Conservation (phyloP, 805 yeast species). For the Saitoella complicata region DNA sequence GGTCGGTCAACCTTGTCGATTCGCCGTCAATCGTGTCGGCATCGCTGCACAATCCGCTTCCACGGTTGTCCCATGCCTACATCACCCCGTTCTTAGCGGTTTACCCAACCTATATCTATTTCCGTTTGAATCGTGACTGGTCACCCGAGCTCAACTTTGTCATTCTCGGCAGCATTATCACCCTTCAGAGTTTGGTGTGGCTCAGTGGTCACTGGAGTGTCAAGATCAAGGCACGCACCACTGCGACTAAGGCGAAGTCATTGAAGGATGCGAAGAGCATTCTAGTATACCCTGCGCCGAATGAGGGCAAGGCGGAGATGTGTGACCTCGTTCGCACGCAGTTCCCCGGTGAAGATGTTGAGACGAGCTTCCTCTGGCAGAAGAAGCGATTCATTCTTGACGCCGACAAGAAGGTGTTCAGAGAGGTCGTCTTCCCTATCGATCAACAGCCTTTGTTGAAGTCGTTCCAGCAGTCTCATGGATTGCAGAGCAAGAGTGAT, state of each 20-base stretch:
- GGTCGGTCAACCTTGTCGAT: too few relatives aligned
- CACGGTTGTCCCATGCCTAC: slow-evolving; percentile 49
- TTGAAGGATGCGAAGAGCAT: slow-evolving; percentile 55
- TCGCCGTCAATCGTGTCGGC: slow-evolving; percentile 41
- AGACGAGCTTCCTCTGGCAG: slow-evolving; percentile 67
- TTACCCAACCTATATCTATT: slow-evolving; percentile 56
- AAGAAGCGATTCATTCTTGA: slow-evolving; percentile 77
- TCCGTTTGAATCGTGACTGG: slow-evolving; percentile 53
- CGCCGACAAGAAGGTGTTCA: slow-evolving; percentile 34
- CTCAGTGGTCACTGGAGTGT: slow-evolving; percentile 92
- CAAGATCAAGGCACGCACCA: slow-evolving; percentile 49
- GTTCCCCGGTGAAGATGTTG: slow-evolving; percentile 36
- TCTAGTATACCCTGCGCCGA: slow-evolving; percentile 64
- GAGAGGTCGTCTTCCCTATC: slow-evolving; percentile 63
- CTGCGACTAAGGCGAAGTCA: slow-evolving; percentile 37
- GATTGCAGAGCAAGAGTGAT: slow-evolving; percentile 24
- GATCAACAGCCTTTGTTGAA: slow-evolving; percentile 44
- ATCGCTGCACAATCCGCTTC: slow-evolving; percentile 55
- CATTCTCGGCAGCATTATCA: slow-evolving; percentile 53
- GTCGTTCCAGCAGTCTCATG: slow-evolving; percentile 36
- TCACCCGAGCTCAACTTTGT: slow-evolving; percentile 96
- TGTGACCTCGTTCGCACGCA: slow-evolving; percentile 20
- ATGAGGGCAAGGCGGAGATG: slow-evolving; percentile 74
- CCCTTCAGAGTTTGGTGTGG: slow-evolving; percentile 62
- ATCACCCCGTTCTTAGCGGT: slow-evolving; percentile 66